Percentiles rank a stretch among this genome's conserved stretches.
Evolutionary conservation across 2,329 filamentous ascomycete species (phyloP).

Genomic region (Lasiodiplodia sp.): DNA sequence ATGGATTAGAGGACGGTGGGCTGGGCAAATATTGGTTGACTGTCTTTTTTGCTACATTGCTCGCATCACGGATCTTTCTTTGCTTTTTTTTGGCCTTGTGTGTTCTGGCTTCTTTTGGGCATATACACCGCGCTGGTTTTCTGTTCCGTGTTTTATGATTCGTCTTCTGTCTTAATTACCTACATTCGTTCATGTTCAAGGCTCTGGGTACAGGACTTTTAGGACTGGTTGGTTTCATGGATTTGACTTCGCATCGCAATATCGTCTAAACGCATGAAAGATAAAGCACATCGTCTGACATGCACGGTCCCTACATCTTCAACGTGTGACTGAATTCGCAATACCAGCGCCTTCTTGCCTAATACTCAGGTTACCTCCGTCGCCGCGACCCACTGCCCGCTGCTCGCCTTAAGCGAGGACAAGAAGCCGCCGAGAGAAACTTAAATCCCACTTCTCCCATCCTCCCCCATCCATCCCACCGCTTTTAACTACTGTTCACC

Average conservation of each 20-base stretch:
- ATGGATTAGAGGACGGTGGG: neutral
- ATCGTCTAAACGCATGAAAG: neutral
- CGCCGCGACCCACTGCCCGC: neutral
- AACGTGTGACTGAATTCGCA: neutral
- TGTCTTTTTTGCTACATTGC: neutral
- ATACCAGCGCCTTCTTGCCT: neutral
- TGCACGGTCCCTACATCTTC: too few species aligned
- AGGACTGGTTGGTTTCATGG: neutral
- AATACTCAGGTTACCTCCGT: neutral
- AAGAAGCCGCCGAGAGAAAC: neutral
- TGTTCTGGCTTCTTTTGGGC: neutral
- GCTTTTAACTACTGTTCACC: neutral
- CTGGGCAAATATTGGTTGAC: neutral
- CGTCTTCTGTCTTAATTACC: neutral
- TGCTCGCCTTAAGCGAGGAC: neutral
- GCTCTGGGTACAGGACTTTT: neutral
- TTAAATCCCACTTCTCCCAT: neutral
- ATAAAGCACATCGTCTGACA: neutral
- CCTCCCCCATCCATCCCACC: neutral
- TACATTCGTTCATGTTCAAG: constrained; percentile 1
- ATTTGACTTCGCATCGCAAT: neutral
- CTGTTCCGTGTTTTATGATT: neutral
- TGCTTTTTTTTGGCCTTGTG: neutral
- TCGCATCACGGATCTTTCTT: neutral
- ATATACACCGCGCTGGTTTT: constrained; percentile 24